phyloP scores from a whole-genome alignment of 768 basidiomycete species.

The Lentinula aciculospora region DNA sequence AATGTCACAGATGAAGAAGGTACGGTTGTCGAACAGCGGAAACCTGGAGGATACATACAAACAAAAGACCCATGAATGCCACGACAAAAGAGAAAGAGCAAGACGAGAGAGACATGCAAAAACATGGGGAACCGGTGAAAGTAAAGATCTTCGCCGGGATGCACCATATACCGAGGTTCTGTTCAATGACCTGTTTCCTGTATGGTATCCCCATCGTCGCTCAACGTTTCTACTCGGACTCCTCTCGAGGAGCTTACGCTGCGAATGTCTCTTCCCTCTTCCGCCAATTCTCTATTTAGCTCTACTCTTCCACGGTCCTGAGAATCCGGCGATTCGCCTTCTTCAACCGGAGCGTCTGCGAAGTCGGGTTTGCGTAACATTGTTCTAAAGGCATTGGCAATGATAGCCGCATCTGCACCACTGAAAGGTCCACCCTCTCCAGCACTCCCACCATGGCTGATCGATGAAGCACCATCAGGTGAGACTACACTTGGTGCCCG shows the following conservation, averaged over 20 bases:
- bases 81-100: conserved; percentile 11
- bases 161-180: neutral
- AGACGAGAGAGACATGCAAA: conserved; percentile 3
- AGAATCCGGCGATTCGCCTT: conserved; percentile 58
- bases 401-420: conserved; percentile 83
- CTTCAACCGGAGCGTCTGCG: conserved; percentile 61
- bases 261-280: conserved; percentile 85
- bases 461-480: conserved; percentile 73
- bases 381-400: conserved; percentile 89
- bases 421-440: conserved; percentile 71
- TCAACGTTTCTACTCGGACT: conserved; percentile 68
- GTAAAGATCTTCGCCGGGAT: neutral
- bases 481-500: conserved; percentile 38
- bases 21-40: conserved; percentile 14
- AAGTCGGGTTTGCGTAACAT: conserved; percentile 89
- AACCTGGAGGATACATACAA: conserved; percentile 15
- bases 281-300: conserved; percentile 72
- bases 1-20: conserved; percentile 9
- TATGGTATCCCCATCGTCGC: conserved; percentile 45
- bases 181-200: conserved; percentile 31
- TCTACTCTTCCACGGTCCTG: conserved; percentile 27
- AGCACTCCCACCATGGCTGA: conserved; percentile 53
- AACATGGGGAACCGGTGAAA: neutral
- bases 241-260: conserved; percentile 79
- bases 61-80: conserved; percentile 18